Percentiles rank a stretch among this genome's conserved stretches.
Evolutionary conservation across 2,329 filamentous ascomycete genomes (phyloP).

Genomic region (Cladosporium colombiae): DNA sequence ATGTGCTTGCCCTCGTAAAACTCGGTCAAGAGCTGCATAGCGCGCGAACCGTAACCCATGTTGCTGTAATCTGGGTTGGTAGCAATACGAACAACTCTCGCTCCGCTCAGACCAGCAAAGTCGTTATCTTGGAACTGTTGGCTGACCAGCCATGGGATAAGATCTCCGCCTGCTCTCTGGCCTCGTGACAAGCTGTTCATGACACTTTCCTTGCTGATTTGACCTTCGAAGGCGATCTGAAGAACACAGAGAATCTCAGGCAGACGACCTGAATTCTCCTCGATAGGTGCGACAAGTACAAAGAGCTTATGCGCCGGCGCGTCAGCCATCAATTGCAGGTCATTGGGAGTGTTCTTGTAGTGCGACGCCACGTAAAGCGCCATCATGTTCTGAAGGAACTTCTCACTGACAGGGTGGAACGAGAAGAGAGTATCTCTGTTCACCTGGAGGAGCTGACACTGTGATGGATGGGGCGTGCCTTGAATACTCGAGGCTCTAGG

Average conservation of each 20-base stretch:
- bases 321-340: constrained; percentile 98
- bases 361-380: constrained; percentile 94
- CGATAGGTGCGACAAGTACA: constrained; percentile 83
- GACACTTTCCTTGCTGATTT: constrained; percentile 91
- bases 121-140: constrained; percentile 98
- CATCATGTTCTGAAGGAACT: constrained; percentile 97
- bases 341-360: constrained; percentile 97
- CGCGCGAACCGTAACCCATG: constrained; percentile 92
- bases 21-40: constrained; percentile 80
- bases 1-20: constrained; percentile 96
- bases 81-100: constrained; percentile 88
- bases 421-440: constrained; percentile 98
- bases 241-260: constrained; percentile 94
- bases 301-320: constrained; percentile 95
- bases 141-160: constrained; percentile 96
- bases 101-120: constrained; percentile 90
- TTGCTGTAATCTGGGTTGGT: constrained; percentile 90
- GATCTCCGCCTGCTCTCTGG: constrained; percentile 82
- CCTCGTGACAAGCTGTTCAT: constrained; percentile 86
- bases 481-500: constrained; percentile 73
- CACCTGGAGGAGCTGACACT: constrained; percentile 89
- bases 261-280: constrained; percentile 73
- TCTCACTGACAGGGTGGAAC: constrained; percentile 94
- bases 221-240: constrained; percentile 90
- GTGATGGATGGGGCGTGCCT: constrained; percentile 84